Evolutionary conservation across 208 protist genomes (phyloP).

Genomic region (Trypanosoma cruzi): DNA sequence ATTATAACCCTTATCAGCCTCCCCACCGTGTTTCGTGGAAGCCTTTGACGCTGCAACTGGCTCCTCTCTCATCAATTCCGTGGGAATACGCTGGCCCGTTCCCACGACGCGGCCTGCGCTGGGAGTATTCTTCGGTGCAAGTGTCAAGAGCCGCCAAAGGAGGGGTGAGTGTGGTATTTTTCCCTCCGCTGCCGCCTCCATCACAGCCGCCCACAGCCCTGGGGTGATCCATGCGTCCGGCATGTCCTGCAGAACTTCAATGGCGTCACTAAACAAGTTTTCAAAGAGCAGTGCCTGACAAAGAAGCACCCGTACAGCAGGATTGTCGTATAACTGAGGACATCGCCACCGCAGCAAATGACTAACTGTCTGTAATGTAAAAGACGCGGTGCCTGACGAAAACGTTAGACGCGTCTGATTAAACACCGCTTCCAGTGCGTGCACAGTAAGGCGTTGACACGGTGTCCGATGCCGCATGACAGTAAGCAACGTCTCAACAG

Average conservation of each 20-base stretch:
- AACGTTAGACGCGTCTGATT: constrained; percentile 27
- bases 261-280: constrained; percentile 41
- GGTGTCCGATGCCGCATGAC: constrained; percentile 55
- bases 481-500: constrained; percentile 46
- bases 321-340: constrained; percentile 43
- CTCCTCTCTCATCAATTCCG: background rate
- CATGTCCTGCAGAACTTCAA: constrained; percentile 46
- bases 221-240: constrained; percentile 57
- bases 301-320: constrained; percentile 45
- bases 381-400: constrained; percentile 24
- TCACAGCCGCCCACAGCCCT: constrained; percentile 45
- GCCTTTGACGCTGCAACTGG: background rate
- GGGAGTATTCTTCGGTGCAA: constrained; percentile 10
- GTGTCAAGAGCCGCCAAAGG: constrained; percentile 54
- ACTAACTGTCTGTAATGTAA: constrained; percentile 33
- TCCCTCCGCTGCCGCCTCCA: constrained; percentile 52
- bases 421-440: constrained; percentile 39
- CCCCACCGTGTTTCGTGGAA: too few relatives aligned
- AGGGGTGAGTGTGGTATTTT: constrained; percentile 67
- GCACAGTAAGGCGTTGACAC: constrained; percentile 39
- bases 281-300: constrained; percentile 50
- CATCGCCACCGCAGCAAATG: constrained; percentile 22
- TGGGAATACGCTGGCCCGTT: constrained; percentile 18
- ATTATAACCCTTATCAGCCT: background rate
- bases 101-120: constrained; percentile 16